Evolutionary conservation across 305 asterid species (phyloP), one percentile per base, ranked within the genome.

Genomic region (Euphrasia arctica): DNA sequence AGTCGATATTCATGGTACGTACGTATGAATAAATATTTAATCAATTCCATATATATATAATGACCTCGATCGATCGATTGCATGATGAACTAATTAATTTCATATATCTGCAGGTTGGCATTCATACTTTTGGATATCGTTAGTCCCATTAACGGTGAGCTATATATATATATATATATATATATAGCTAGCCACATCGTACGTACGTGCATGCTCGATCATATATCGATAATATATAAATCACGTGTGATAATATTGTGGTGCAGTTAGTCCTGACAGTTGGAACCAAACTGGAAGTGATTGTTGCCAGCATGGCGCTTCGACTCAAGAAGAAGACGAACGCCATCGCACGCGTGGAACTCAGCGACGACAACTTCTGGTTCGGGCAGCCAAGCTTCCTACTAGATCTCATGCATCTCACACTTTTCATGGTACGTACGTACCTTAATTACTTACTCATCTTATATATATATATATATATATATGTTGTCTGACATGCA

Each of bases 271-370:
- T 76, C 34, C 45, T 76, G 50, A 12, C 52, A n/a, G 70, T 76
- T 15, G 81, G 78, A 18, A 50, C 81, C 18, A 76, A 76, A 70
- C 65, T 76, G 51, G 75, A 77, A 62, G 75, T 77, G 50, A 66
- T 77, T n/a, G 78, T 77, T 9, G 68, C 75, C n/a, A 77, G 54
- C 15, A 77, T 77, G 81, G 81, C 78, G 11, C 62, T 69, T 5
- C 72, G 54, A 34, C 67, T 77, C 45, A 29, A 66, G 48, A 62
- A 28, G 22, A 48, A 11, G 34, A 72, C 69, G 71, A 62, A 25
- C 1, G 75, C 70, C 4, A 48, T 63, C 1, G 47, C 78, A 9
- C 65, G 69, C 0, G 75, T 77, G 4, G 71, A 73, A 29, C 81
- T 69, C 39, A 52, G 58, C 22, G 75, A 77, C 50, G n/a, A 73